Percentiles rank a stretch among this genome's conserved stretches.
phyloP scores from a whole-genome alignment of 345 rosid species.

The Bretschneidera sinensis region DNA sequence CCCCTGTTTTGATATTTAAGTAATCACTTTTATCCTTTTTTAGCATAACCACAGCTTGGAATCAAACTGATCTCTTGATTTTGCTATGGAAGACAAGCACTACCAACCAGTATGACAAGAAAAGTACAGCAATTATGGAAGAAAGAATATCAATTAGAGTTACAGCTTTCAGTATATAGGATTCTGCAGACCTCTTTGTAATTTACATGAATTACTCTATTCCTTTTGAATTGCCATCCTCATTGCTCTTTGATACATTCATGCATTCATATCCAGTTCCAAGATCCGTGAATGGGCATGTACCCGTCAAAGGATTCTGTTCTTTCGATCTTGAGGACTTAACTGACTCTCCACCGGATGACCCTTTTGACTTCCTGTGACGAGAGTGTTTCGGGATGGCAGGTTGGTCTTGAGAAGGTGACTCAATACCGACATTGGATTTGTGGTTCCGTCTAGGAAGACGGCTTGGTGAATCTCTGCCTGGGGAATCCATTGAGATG shows the following conservation, averaged over 20 bases:
- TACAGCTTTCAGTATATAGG: no score
- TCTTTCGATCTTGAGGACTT: constrained; percentile 32
- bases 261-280: constrained; percentile 1
- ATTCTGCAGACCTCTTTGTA: constrained; percentile 1
- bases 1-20: no score
- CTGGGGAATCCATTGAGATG: constrained; percentile 23
- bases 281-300: not conserved
- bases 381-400: constrained; percentile 29
- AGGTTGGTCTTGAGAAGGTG: constrained; percentile 20
- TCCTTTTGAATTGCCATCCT: constrained; percentile 11
- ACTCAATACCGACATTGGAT: constrained; percentile 19
- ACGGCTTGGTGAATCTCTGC: constrained; percentile 11
- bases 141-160: no score
- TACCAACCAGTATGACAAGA: constrained; percentile 8
- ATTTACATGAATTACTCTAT: constrained; percentile 5
- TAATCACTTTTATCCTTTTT: no score
- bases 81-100: constrained; percentile 1
- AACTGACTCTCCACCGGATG: constrained; percentile 17
- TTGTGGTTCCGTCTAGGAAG: constrained; percentile 14
- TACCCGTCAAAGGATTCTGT: constrained; percentile 17
- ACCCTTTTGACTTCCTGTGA: constrained; percentile 40
- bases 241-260: constrained; percentile 12
- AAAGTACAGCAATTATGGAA: constrained; percentile 16
- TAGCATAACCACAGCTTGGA: no score
- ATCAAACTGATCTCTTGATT: no score